Base-by-base conservation (phyloP, 805 yeast genomes). In the Tetrapisispora fleetii region DNA sequence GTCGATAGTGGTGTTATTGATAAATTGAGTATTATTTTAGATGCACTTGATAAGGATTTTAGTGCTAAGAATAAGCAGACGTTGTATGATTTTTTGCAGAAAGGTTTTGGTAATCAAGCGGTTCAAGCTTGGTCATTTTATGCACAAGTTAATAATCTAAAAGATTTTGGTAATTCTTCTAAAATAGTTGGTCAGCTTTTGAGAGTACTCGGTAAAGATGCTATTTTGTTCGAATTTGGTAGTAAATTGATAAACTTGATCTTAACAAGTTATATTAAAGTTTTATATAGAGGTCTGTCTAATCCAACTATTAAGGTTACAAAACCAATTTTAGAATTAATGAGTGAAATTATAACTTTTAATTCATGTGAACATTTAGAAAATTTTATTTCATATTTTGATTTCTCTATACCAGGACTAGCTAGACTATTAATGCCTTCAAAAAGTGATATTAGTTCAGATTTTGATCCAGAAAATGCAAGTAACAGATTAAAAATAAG, bases 221-320 rank as follows among this genome's bases (percentile, higher is more conserved):
- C 50, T 7, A 36, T 48, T 5, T 56, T 56, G 16, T 37, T 54
- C 2, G 59, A 51, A 28, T 50, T 53, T 41, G 67, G 67, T 21
- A 43, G 49, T 37, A 27, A 30, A 4, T 22, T 64, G 27, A 62
- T 82, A 48, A 73, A 72, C 45, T 74, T 75, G 14, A 66, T 89
- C 3, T 61, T 88, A 10, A 67, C 72, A 1, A 74, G 72, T 43
- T 78, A 85, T 59, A 61, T 75, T 40, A 85, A 82, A 55, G 74
- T 80, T 8, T 67, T 89, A 2, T 85, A 84, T 64, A 71, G 95
- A 55, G 80, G 84, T 17, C 67, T 89, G 37, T 76, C 75, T 51
- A 74, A 78, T 47, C 64, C 73, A 52, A 77, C 81, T 52, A 78
- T 85, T 0, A 70, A 77, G 1, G 59, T 75, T 1, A 79, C 90